Percentiles rank a stretch among this genome's conserved stretches.
phyloP scores from a whole-genome alignment of 1,284 basidiomycete genomes.

The Coniferiporia weirii region DNA sequence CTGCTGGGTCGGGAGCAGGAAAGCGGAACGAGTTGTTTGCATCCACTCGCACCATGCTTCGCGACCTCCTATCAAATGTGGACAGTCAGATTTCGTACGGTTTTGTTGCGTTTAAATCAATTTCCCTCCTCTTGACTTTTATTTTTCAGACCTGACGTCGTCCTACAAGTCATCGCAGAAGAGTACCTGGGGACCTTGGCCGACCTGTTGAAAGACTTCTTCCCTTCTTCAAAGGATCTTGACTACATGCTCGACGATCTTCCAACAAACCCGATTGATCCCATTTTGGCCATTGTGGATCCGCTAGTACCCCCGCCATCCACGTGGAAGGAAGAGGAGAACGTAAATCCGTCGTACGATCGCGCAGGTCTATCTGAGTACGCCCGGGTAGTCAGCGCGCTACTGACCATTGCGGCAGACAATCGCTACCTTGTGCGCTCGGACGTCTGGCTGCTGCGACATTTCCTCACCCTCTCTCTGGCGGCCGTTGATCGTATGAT shows the following conservation, averaged over 20 bases:
- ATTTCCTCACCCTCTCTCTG: constrained; percentile 53
- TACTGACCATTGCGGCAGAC: constrained; percentile 54
- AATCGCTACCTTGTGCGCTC: constrained; percentile 58
- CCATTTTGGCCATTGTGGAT: constrained; percentile 59
- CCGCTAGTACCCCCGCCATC: constrained; percentile 47
- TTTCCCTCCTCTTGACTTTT: background rate
- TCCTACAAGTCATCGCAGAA: constrained; percentile 35
- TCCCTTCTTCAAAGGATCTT: constrained; percentile 46
- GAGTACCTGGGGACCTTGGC: constrained; percentile 30
- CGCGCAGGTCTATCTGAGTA: constrained; percentile 52
- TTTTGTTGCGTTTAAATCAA: constrained; percentile 9
- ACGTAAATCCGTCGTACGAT: constrained; percentile 32
- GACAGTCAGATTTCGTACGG: constrained; percentile 37
- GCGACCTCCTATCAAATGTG: constrained; percentile 38
- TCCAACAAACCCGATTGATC: constrained; percentile 43
- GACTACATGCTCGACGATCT: constrained; percentile 44
- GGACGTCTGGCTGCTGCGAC: constrained; percentile 59
- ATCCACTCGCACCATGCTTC: constrained; percentile 39
- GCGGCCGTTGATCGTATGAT: constrained; percentile 53
- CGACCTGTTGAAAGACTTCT: constrained; percentile 42
- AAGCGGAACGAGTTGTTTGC: constrained; percentile 25
- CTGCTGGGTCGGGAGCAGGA: constrained; percentile 14
- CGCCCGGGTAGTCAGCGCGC: constrained; percentile 56
- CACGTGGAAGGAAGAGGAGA: constrained; percentile 21
- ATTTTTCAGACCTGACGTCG: constrained; percentile 40